These are phyloP conservation scores for Lentithecium fluviatile DNA, from an alignment of 495 filamentous ascomycete genomes.

Conservation along the genomic window DNA sequence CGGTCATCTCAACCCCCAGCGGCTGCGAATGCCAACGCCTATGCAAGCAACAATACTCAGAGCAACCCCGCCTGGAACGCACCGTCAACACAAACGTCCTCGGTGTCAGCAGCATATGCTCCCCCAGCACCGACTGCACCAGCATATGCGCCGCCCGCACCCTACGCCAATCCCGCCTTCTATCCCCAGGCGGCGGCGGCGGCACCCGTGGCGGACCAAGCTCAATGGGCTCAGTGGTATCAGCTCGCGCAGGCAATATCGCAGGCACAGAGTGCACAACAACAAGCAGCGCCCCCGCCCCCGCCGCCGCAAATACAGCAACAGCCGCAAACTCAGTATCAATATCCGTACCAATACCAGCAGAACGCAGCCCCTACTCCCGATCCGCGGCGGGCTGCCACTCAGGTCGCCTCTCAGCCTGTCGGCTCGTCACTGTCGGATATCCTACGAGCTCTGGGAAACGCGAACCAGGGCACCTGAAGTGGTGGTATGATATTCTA, in stretches of 20 bases:
- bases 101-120: not conserved
- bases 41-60: slow-evolving; percentile 11
- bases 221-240: slow-evolving; percentile 18
- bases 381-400: not conserved
- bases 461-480: not conserved
- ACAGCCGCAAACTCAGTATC: not conserved
- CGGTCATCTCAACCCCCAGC: slow-evolving; percentile 1
- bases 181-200: not conserved
- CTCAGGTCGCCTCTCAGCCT: not conserved
- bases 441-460: slow-evolving; percentile 15
- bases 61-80: slow-evolving; percentile 1
- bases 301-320: not conserved
- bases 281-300: not conserved
- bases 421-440: slow-evolving; percentile 8
- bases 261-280: slow-evolving; percentile 6
- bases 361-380: not conserved
- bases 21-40: slow-evolving; percentile 14
- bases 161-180: slow-evolving; percentile 18
- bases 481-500: no score
- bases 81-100: not conserved
- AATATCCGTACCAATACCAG: not conserved
- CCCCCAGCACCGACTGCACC: not conserved
- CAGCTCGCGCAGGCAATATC: slow-evolving; percentile 10
- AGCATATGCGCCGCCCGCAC: not conserved
- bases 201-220: not conserved